Evolutionary conservation across 345 rosid species (phyloP), one percentile per base, ranked within the genome.

Genomic region (Conringia planisiliqua): DNA sequence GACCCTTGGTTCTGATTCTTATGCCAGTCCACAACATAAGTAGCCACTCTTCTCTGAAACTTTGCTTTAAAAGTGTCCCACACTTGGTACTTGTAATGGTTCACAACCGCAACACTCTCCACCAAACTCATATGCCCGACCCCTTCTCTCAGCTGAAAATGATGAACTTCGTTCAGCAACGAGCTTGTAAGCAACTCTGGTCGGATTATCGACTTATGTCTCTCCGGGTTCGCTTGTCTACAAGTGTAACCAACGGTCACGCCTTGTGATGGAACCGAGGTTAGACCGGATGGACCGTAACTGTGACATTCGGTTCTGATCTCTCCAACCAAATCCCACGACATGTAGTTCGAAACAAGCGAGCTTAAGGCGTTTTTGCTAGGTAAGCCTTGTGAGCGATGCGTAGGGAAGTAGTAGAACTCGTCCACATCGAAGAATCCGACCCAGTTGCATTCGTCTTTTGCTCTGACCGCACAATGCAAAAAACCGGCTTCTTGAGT

Each of bases 401-500:
- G 82, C 0, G 59, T 80, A 11, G 85, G 89, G 72, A 96, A 88
- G 85, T 92, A 86, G 81, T 85, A 96, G 78, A 92, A 96, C 81
- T 96, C 99, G 38, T 96, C 99, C 0, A 96, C 98, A 36, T 96
- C 98, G 30, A 96, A 89, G 86, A 96, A 96, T 17, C 91, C 99
- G 0, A 96, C 85, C 99, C 98, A 96, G 62, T 81, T 71, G 78
- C 99, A 96, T 63, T 88, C 96, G 1, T 82, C 75, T 80, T 84
- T 86, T 3, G 99, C 94, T 73, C 89, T 80, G 51, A 96, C 70
- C 47, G 90, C 88, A 73, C 99, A 96, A 60, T 96, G 98, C 0
- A 97, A 92, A 78, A 96, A 92, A 0, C 99, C 98, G 0, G 98
- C 99, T 80, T 96, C 99, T 70, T 96, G 99, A 30, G 98, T 85